Conservation (phyloP, 78 protist species). For the Emiliania huxleyi region DNA sequence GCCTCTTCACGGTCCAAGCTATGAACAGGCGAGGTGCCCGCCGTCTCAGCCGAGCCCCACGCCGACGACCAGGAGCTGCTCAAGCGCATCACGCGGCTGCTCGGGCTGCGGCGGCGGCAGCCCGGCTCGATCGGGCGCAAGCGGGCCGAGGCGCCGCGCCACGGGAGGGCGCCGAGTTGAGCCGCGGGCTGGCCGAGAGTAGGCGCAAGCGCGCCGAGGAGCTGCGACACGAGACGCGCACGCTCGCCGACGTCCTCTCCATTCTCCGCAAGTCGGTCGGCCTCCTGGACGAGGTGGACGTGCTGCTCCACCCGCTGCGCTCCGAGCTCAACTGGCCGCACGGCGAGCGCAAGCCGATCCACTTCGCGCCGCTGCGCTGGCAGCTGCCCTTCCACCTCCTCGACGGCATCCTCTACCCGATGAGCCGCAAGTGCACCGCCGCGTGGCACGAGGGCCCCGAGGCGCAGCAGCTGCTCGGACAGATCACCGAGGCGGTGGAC, state of each 20-base stretch:
- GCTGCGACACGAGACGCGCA: neutral
- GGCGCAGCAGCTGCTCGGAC: constrained; percentile 7
- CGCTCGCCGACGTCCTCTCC: neutral
- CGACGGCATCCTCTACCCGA: constrained; percentile 44
- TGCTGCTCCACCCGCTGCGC: constrained; percentile 68
- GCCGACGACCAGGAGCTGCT: neutral
- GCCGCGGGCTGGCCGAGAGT: too few species aligned
- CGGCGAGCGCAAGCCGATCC: constrained; percentile 36
- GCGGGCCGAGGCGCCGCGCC: neutral
- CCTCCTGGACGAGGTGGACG: constrained; percentile 53
- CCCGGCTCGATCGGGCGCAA: neutral
- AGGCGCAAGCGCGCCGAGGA: neutral
- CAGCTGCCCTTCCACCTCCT: constrained; percentile 61
- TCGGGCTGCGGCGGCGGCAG: neutral
- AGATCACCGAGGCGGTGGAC: neutral
- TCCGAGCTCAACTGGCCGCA: constrained; percentile 74
- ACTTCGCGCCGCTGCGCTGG: constrained; percentile 60
- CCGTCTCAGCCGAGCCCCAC: neutral
- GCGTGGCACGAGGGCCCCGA: constrained; percentile 21
- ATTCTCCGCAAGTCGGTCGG: neutral
- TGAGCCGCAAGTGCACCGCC: neutral
- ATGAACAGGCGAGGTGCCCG: neutral
- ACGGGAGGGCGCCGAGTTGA: too few species aligned
- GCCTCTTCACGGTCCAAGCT: neutral
- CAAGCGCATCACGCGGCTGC: neutral